Percentiles rank a stretch among this genome's conserved stretches.
These are phyloP conservation scores for Salix exigua DNA, from an alignment of 345 rosid genomes.

Conservation along the genomic window DNA sequence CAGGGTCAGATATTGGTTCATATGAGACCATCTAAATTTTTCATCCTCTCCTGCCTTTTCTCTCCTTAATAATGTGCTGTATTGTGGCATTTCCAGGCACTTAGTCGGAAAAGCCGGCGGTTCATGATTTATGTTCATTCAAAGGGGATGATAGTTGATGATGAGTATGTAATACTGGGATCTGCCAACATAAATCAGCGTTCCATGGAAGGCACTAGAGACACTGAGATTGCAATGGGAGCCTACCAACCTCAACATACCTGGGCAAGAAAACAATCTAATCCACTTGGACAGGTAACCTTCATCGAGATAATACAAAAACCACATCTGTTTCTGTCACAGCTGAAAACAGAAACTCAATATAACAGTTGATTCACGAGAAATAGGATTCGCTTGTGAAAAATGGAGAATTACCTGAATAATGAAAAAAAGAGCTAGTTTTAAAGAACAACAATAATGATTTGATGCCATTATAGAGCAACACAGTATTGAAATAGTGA, in stretches of 20 bases:
- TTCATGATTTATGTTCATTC: conserved; percentile 97
- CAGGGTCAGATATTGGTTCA: not conserved
- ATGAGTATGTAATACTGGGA: conserved; percentile 77
- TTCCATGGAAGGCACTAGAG: conserved; percentile 94
- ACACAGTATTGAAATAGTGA: not conserved
- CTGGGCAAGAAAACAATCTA: conserved; percentile 57
- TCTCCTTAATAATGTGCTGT: conserved; percentile 8
- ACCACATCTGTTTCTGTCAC: not conserved
- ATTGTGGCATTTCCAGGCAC: conserved; percentile 42
- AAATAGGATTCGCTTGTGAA: not conserved
- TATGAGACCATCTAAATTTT: not conserved
- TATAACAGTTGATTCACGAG: not conserved
- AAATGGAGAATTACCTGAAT: not conserved
- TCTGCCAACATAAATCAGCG: conserved; percentile 98
- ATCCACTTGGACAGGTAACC: conserved; percentile 80
- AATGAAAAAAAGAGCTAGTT: not conserved
- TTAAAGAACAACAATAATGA: not conserved
- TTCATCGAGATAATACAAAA: not conserved
- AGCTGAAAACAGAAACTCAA: not conserved
- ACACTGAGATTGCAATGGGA: conserved; percentile 98
- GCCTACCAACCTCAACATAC: conserved; percentile 92
- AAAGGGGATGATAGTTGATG: conserved; percentile 95
- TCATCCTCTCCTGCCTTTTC: not conserved
- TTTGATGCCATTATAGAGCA: not conserved
- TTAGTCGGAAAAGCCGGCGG: conserved; percentile 54